Evolutionary conservation across 257 asterid species (phyloP).

Genomic region (Fraxinus excelsior): DNA sequence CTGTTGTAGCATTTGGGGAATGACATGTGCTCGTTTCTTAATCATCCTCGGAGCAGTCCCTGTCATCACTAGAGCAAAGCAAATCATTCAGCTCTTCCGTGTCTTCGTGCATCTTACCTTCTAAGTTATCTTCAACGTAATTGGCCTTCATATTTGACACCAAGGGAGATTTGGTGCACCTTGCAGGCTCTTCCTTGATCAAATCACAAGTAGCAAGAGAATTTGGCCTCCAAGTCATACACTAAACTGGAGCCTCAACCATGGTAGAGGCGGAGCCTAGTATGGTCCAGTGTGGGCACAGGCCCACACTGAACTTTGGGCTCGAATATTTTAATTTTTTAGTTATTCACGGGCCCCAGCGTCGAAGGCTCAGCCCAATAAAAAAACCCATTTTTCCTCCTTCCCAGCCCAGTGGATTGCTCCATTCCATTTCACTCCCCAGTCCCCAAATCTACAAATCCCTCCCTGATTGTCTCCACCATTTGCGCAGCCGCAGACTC

Average conservation of each 20-base stretch:
- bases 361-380: too few species aligned
- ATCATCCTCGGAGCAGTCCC: conserved; percentile 56
- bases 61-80: conserved; percentile 63
- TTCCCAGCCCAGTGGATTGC: too few species aligned
- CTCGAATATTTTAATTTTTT: too few species aligned
- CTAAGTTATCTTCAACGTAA: conserved; percentile 36
- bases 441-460: too few species aligned
- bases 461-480: too few species aligned
- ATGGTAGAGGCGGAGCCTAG: too few species aligned
- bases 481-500: too few species aligned
- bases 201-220: conserved; percentile 29
- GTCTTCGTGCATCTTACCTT: conserved; percentile 74
- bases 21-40: conserved; percentile 84
- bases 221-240: conserved; percentile 36
- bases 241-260: conserved; percentile 35
- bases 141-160: conserved; percentile 31
- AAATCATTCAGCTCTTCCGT: conserved; percentile 83
- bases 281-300: too few species aligned
- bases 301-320: too few species aligned
- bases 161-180: conserved; percentile 21
- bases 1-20: conserved; percentile 80
- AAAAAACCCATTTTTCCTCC: too few species aligned
- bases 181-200: conserved; percentile 35
- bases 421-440: too few species aligned
- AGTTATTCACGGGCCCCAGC: too few species aligned